Conservation (phyloP, 2,329 filamentous ascomycete genomes). For the Ophiostoma ips region DNA sequence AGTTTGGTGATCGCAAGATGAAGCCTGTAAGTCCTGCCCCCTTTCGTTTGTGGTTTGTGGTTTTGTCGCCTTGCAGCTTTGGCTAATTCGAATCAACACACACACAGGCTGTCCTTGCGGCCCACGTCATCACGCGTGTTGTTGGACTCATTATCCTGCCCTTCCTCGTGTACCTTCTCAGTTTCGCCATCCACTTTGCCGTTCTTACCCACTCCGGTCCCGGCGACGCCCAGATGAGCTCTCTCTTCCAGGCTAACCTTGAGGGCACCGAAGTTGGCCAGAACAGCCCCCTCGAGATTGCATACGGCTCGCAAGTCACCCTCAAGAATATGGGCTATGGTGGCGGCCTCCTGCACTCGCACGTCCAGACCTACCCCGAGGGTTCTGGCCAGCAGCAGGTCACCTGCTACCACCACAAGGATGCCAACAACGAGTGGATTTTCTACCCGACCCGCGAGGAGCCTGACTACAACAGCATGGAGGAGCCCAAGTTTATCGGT, state of each 20-base stretch:
- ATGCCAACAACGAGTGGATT: constrained; percentile 99
- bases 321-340: constrained; percentile 99
- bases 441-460: constrained; percentile 86
- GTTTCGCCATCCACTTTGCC: constrained; percentile 87
- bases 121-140: constrained; percentile 68
- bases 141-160: constrained; percentile 81
- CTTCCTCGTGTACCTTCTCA: constrained; percentile 84
- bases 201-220: constrained; percentile 89
- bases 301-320: constrained; percentile 75
- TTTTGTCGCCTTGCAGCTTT: too few species aligned
- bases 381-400: constrained; percentile 91
- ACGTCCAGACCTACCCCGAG: constrained; percentile 91
- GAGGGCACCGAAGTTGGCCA: constrained; percentile 87
- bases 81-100: constrained; percentile 11
- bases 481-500: constrained; percentile 59
- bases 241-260: constrained; percentile 94
- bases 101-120: constrained; percentile 26
- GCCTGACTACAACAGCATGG: constrained; percentile 56
- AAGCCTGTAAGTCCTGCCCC: constrained; percentile 45
- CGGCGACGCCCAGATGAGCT: constrained; percentile 99
- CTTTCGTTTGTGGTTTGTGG: background rate
- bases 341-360: constrained; percentile 87
- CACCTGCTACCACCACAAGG: constrained; percentile 99
- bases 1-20: constrained; percentile 91
- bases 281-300: constrained; percentile 86